phyloP scores from a whole-genome alignment of 371 early-diverging fungal genomes.

The Haplosporangium sp. region DNA sequence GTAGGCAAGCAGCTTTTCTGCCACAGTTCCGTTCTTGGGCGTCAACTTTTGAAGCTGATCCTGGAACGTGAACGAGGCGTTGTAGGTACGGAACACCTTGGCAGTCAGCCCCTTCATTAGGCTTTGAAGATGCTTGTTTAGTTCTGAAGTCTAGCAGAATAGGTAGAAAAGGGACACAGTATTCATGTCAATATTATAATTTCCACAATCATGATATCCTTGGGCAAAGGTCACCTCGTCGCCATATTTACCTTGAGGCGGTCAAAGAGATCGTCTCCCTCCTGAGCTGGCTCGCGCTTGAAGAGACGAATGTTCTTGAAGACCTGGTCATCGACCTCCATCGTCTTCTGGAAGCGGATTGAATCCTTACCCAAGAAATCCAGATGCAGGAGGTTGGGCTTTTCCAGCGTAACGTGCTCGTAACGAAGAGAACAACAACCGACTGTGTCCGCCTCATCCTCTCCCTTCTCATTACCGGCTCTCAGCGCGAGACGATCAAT shows the following conservation, averaged over 20 bases:
- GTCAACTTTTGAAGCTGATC: constrained; percentile 82
- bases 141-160: constrained; percentile 63
- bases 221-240: no score
- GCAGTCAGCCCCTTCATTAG: constrained; percentile 95
- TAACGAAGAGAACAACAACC: constrained; percentile 97
- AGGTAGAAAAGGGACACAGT: background rate
- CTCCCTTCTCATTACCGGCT: constrained; percentile 98
- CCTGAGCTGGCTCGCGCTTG: constrained; percentile 79
- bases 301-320: constrained; percentile 93
- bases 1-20: constrained; percentile 92
- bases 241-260: constrained; percentile 75
- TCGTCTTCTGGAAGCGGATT: constrained; percentile 92
- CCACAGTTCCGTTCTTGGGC: constrained; percentile 71
- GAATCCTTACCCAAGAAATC: constrained; percentile 99
- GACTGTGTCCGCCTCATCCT: constrained; percentile 98
- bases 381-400: constrained; percentile 83
- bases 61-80: constrained; percentile 96
- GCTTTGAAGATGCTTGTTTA: constrained; percentile 90
- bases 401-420: constrained; percentile 89
- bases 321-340: constrained; percentile 87
- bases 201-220: no score
- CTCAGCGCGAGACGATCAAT: constrained; percentile 95
- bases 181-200: constrained; percentile 16
- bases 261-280: constrained; percentile 89
- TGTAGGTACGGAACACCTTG: constrained; percentile 99